Conservation (phyloP, 495 filamentous ascomycete genomes). For the Apiosordaria backusii region DNA sequence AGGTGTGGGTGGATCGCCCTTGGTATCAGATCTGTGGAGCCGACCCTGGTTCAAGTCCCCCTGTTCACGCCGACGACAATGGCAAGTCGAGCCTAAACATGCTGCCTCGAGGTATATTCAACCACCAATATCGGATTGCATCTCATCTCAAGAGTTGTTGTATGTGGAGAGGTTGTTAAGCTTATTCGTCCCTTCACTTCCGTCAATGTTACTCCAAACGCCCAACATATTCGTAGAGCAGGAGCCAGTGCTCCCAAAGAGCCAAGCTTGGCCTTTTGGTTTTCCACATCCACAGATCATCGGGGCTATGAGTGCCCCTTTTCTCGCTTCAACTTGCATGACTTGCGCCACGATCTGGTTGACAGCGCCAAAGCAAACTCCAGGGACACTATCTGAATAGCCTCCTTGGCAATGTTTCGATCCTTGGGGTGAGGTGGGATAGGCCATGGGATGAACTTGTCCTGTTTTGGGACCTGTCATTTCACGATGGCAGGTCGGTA, state of each 20-base stretch:
- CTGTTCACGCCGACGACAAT: not conserved
- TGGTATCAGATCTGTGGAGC: not conserved
- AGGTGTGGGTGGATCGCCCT: slow-evolving; percentile 7
- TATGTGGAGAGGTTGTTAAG: not conserved
- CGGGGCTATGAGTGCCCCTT: not conserved
- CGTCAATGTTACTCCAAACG: not conserved
- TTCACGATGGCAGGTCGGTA: not conserved
- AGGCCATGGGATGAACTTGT: not conserved
- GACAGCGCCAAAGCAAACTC: not conserved
- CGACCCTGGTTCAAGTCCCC: not conserved
- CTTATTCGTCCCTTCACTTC: not conserved
- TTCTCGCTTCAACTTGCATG: not conserved
- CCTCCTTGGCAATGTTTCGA: slow-evolving; percentile 8
- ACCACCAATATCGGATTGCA: not conserved
- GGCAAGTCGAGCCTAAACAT: slow-evolving; percentile 9
- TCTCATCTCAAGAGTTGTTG: not conserved
- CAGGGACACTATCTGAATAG: not conserved
- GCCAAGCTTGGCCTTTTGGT: not conserved
- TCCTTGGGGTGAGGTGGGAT: not conserved
- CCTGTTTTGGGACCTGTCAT: not conserved
- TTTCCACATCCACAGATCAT: not conserved
- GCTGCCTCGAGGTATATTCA: not conserved
- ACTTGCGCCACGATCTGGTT: not conserved
- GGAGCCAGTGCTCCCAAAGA: not conserved
- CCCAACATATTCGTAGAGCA: no score